These are phyloP conservation scores for Scheffersomyces segobiensis DNA, from an alignment of 1,139 yeast species.

Conservation along the genomic window DNA sequence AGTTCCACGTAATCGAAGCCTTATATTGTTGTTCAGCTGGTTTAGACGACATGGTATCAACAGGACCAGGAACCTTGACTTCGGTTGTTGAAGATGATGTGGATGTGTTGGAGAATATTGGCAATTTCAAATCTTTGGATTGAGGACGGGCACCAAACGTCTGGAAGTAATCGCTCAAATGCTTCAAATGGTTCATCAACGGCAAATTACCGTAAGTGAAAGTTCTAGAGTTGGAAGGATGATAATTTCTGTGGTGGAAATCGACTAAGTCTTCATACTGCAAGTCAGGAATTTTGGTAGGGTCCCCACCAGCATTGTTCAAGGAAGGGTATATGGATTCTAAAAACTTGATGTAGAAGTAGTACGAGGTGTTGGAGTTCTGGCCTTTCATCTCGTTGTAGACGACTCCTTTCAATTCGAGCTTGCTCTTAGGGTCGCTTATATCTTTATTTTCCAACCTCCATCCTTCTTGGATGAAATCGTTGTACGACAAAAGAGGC, in stretches of 20 bases:
- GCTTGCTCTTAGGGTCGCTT: constrained; percentile 56
- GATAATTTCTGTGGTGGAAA: constrained; percentile 75
- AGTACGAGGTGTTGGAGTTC: constrained; percentile 83
- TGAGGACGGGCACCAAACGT: constrained; percentile 52
- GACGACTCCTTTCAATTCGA: constrained; percentile 90
- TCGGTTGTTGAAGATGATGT: not conserved
- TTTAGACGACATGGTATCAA: constrained; percentile 68
- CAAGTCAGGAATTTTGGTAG: constrained; percentile 71
- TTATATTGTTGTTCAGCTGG: constrained; percentile 72
- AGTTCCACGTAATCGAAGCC: constrained; percentile 83
- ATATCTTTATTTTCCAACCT: constrained; percentile 75
- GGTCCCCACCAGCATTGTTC: constrained; percentile 95
- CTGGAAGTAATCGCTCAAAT: constrained; percentile 52
- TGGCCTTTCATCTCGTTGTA: constrained; percentile 99
- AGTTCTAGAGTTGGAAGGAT: constrained; percentile 86
- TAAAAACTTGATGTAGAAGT: constrained; percentile 81
- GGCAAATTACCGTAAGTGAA: constrained; percentile 86
- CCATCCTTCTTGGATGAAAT: constrained; percentile 98
- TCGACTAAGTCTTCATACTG: constrained; percentile 72
- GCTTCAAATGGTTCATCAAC: constrained; percentile 58
- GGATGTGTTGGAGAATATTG: constrained; percentile 21
- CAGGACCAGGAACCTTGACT: constrained; percentile 61
- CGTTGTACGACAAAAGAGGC: constrained; percentile 76
- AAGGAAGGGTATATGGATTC: constrained; percentile 83
- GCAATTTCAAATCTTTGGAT: constrained; percentile 20